These are phyloP conservation scores for Inga leiocalycina DNA, from an alignment of 306 rosid genomes.

Conservation along the genomic window DNA sequence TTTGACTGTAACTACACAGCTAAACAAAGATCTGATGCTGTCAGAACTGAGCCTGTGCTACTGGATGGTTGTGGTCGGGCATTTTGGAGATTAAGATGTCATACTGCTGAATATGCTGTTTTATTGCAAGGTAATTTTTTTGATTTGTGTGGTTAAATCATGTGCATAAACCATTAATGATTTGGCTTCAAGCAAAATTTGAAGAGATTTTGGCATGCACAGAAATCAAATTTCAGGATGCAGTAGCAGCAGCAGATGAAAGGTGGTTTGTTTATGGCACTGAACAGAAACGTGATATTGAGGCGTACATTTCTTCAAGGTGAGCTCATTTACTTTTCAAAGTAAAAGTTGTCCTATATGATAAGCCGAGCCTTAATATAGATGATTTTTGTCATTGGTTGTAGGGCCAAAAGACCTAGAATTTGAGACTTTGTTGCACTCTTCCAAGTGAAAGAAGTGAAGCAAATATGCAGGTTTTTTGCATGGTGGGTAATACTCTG, in stretches of 20 bases:
- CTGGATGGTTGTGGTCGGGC: slow-evolving; percentile 30
- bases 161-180: background rate
- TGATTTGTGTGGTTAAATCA: background rate
- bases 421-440: background rate
- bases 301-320: slow-evolving; percentile 41
- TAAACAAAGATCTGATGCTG: slow-evolving; percentile 34
- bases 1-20: slow-evolving; percentile 15
- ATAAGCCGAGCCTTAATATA: background rate
- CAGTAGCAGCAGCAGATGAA: slow-evolving; percentile 21
- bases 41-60: slow-evolving; percentile 33
- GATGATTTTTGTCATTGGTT: background rate
- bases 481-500: background rate
- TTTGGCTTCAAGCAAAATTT: slow-evolving; percentile 24
- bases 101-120: slow-evolving; percentile 14
- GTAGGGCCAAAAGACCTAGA: slow-evolving; percentile 9
- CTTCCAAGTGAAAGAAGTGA: slow-evolving; percentile 5
- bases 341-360: background rate
- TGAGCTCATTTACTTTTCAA: slow-evolving; percentile 17
- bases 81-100: slow-evolving; percentile 43
- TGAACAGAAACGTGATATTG: slow-evolving; percentile 31
- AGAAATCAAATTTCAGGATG: slow-evolving; percentile 32
- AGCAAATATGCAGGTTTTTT: background rate
- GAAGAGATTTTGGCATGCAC: slow-evolving; percentile 3
- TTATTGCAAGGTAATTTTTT: slow-evolving; percentile 49
- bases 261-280: slow-evolving; percentile 44